Base-by-base conservation (phyloP, 1,284 basidiomycete species). In the Xerocomus minutiporus region DNA sequence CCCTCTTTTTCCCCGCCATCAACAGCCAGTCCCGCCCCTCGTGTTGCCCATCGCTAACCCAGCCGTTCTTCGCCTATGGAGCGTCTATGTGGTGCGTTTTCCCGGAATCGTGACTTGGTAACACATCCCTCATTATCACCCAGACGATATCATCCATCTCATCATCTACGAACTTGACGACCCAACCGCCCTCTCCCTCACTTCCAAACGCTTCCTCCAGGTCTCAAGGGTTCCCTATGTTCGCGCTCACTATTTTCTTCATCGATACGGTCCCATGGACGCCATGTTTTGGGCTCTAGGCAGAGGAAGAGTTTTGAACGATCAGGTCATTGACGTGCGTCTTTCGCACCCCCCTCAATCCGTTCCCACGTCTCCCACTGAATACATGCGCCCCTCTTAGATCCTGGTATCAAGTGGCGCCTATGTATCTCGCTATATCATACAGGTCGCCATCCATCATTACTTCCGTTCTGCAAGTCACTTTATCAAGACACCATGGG, bases 361-460 rank as follows among this genome's bases (percentile, higher is more conserved):
- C 15, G 8, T 7, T 38, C 45, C 12, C 50, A 6, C 36, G 38
- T 35, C 17, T 5, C 29, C 54, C 45, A 56, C 61, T 56, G 50
- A 55, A 52, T 66, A 48, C 62, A 61, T 66, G 60, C 59, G 59
- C 54, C 34, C 41, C 45, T 46, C 57, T 20, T 20, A 88, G 86
- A 85, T 85, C 61, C 75, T 89, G 52, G 71, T 88, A 56, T 75
- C 78, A 50, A 86, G 84, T 61, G 86, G 86, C 54, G 86, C 85
- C 50, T 84, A 86, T 63, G 67, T 88, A 58, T 89, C 86, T 57
- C 80, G 86, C 54, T 89, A 89, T 69, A 76, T 89, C 52, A 75
- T 83, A 41, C 87, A 89, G 68, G 77, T 85, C 51, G 82, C 86
- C 46, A 81, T 86, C 50, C 85, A 88, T 54, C 86, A 89, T 63